Base-by-base conservation (phyloP, 352 stramenopile genomes). In the Pythium diclinum region DNA sequence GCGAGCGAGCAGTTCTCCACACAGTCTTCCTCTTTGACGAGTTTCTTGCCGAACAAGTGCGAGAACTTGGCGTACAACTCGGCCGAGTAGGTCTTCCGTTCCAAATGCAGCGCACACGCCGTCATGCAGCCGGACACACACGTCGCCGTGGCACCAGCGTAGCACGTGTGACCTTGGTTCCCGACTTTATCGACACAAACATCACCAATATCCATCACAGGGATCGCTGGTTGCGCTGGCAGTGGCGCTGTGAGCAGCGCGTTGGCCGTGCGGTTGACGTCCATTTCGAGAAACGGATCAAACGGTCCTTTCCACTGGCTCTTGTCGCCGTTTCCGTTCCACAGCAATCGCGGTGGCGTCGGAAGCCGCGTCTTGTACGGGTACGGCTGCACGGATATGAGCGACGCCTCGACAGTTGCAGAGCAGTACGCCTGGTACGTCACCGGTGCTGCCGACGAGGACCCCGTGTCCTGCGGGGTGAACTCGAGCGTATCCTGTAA, bases 381-480 rank as follows among this genome's bases (percentile, higher is more conserved):
- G 36, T 85, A 92, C 13, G 55, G 54, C 19, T 79, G 59, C 0
- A 72, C 34, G 0, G 81, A 83, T 6, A 74, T 75, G 3, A 71
- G 66, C 1, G 69, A 69, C 1, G 61, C 63, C 46, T 81, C 75
- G 13, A 69, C 56, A 3, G 34, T 53, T 17, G 77, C 38, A n/a
- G 89, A 70, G 51, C 84, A 92, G 63, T 83, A 92, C 14, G 84
- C 78, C 65, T 90, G 76, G 58, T 90, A 92, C 36, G 81, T 87
- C 54, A 92, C 74, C 0, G 61, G 58, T 0, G 76, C 63, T 1
- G 65, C 36, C 2, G 46, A 38, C 0, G 74, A 73, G 14, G 52
- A 56, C 14, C 82, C 80, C 0, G 73, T 77, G 69, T 92, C 82
- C 13, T 73, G 53, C 1, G 54, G 48, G 1, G 65, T 68, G 42